Conservation (phyloP, 148 eudicot species). For the Rhododendron kiyosumense region DNA sequence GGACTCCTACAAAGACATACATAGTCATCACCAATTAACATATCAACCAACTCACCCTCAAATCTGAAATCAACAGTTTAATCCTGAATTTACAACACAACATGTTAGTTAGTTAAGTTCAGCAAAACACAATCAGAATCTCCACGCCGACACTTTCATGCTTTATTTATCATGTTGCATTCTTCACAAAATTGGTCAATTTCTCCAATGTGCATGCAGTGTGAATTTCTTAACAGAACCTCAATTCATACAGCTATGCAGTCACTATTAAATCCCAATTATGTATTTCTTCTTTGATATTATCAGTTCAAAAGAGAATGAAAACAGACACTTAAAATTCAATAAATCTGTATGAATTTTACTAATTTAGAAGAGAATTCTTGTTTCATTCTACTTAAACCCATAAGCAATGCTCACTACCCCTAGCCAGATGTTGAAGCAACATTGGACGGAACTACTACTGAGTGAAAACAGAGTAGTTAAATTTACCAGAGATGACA, state of each 20-base stretch:
- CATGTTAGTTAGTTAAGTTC: background rate
- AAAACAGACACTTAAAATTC: background rate
- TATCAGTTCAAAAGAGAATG: background rate
- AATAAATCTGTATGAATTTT: background rate
- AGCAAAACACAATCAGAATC: background rate
- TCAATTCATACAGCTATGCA: background rate
- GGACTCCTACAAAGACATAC: background rate
- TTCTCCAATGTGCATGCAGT: background rate
- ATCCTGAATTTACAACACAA: background rate
- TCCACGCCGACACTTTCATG: background rate
- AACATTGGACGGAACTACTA: background rate
- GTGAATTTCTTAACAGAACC: background rate
- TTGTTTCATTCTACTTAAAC: background rate
- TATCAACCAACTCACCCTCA: background rate
- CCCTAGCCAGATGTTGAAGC: background rate
- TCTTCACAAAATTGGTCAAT: background rate
- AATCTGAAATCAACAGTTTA: background rate
- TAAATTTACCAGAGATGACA: slow-evolving; percentile 75
- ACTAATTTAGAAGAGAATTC: background rate
- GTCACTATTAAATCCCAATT: background rate
- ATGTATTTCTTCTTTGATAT: background rate
- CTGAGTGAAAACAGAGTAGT: background rate
- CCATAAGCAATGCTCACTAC: background rate
- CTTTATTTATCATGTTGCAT: background rate
- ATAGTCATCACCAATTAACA: background rate